Conservation (phyloP, 768 basidiomycete species). For the Polyporus arcularius region DNA sequence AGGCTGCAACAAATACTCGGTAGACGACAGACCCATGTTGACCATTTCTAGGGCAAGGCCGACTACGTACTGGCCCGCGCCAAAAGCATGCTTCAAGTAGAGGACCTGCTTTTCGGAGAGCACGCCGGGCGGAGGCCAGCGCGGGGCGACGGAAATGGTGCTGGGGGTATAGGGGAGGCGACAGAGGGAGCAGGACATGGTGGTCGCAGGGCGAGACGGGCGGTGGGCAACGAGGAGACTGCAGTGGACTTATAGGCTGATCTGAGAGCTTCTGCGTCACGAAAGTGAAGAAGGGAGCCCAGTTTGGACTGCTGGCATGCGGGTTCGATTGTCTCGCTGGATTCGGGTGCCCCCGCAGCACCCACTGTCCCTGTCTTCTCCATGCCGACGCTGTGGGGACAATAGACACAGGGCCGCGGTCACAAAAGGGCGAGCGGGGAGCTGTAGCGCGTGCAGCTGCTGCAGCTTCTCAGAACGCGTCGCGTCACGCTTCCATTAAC, state of each 20-base stretch:
- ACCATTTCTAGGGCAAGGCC: slow-evolving; percentile 4
- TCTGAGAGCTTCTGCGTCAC: not conserved
- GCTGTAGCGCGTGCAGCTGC: not conserved
- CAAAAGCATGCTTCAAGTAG: slow-evolving; percentile 21
- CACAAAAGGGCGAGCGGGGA: no score
- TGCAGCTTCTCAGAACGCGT: not conserved
- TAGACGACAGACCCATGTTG: not conserved
- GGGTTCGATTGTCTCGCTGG: no score
- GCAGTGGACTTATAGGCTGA: not conserved
- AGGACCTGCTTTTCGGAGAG: slow-evolving; percentile 17
- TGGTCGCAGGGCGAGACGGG: not conserved
- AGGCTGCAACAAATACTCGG: not conserved
- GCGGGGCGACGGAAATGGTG: slow-evolving; percentile 7
- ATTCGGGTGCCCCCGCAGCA: no score
- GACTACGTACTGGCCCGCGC: slow-evolving; percentile 7
- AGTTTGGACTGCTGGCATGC: no score
- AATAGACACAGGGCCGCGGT: no score
- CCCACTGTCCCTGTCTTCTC: no score
- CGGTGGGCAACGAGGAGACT: not conserved
- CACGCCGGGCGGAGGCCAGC: slow-evolving; percentile 19
- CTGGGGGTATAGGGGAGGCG: slow-evolving; percentile 30
- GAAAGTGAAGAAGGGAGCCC: not conserved
- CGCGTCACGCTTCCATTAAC: not conserved
- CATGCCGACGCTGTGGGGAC: no score
- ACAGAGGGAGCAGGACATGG: slow-evolving; percentile 31